Evolutionary conservation across 2,329 filamentous ascomycete genomes (phyloP), one percentile per base, ranked within the genome.

Genomic region (Exophiala sp.): DNA sequence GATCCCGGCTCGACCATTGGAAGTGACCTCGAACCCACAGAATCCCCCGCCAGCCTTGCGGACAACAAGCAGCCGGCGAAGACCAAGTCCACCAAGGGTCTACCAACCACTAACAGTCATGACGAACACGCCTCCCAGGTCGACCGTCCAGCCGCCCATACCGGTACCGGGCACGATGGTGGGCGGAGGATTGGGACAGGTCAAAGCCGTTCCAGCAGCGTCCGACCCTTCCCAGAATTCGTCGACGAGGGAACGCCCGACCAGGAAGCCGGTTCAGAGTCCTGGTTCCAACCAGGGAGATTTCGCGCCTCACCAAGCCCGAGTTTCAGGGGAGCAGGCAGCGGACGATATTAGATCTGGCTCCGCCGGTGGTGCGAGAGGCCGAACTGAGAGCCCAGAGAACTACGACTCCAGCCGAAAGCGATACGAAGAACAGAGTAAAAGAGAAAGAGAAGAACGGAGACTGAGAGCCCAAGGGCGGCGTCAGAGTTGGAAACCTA

Each of bases 341-440:
- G 40, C 43, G 50, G 55, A 36, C 51, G 43, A 55, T 39, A 42
- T 18, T 42, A 54, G 21, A 39, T 52, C 11, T 29, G 32, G 11
- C 35, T 14, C 11, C 6, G 41, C 38, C 40, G 34, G 12, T 34
- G 11, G 33, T 9, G 49, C 34, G 16, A 24, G 21, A 10, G 21
- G 11, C 6, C 47, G 32, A 10, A 34, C 29, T 35, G 56, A 59
- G 21, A 45, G 21, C 34, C 14, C 33, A 5, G 52, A 53, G 32
- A 50, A 51, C 5, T 43, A 57, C 35, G 56, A 56, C 12, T 40
- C 47, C 16, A 54, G 47, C 16, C 53, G 58, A 14, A 51, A 47
- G 48, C 47, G 59, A 11, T 63, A 60, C 43, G 58, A 61, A 40
- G 59, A 62, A 36, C 58, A 62, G 36, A 62, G 60, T 20, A 55